Conservation (phyloP, 805 yeast genomes). For the Kodamaea kakaduensis region DNA sequence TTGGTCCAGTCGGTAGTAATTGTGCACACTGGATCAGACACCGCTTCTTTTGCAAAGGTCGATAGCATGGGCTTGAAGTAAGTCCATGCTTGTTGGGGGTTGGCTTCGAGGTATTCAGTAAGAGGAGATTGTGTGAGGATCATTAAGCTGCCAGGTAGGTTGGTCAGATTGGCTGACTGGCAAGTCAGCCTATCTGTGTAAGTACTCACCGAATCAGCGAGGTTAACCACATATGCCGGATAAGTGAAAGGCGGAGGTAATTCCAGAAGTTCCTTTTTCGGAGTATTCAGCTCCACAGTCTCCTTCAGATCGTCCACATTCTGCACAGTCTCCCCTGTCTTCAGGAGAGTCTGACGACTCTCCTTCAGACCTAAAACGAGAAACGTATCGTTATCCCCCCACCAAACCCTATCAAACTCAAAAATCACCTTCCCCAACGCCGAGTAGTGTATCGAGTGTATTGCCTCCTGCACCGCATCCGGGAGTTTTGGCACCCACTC, state of each 20-base stretch:
- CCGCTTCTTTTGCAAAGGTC: conserved; percentile 19
- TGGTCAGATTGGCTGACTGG: conserved; percentile 33
- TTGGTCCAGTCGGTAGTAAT: conserved; percentile 66
- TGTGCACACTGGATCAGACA: conserved; percentile 33
- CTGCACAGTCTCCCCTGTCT: no score
- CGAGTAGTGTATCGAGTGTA: conserved; percentile 30
- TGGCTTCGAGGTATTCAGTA: conserved; percentile 53
- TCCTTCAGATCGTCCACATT: no score
- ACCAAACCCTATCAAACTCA: conserved; percentile 39
- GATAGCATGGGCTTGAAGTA: conserved; percentile 52
- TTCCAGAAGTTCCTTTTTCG: not conserved
- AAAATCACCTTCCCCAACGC: conserved; percentile 41
- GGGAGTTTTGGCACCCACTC: conserved; percentile 57
- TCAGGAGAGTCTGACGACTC: no score
- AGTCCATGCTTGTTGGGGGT: conserved; percentile 53
- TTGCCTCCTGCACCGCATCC: conserved; percentile 24
- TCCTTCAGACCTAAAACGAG: conserved; percentile 42
- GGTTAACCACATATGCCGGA: conserved; percentile 62
- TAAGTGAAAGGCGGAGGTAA: conserved; percentile 48
- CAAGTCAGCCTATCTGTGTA: no score
- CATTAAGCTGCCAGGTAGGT: conserved; percentile 41
- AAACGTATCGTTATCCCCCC: conserved; percentile 44
- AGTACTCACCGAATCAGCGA: no score
- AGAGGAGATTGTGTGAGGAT: conserved; percentile 69
- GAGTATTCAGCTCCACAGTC: conserved; percentile 1